Percentiles rank a stretch among this genome's conserved stretches.
Conservation (phyloP, 2,329 filamentous ascomycete genomes). For the Xylaria sp. region DNA sequence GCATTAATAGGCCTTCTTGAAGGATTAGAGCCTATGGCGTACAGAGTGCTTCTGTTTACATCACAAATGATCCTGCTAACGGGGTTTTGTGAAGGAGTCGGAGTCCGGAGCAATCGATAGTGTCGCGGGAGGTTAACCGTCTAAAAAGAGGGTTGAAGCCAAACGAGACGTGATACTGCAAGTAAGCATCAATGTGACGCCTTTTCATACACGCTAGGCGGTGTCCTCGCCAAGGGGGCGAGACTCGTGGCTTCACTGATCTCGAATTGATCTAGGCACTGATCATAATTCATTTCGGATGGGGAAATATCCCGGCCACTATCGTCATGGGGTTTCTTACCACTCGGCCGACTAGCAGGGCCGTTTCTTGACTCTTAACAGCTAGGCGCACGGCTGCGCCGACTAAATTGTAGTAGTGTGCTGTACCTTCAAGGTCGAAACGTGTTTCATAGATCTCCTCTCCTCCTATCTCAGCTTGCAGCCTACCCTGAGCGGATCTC, state of each 20-base stretch:
- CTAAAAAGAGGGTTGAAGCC: neutral
- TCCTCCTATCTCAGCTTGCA: slow-evolving; percentile 31
- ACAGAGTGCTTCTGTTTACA: neutral
- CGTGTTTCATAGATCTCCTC: slow-evolving; percentile 41
- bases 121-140: no score
- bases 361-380: neutral
- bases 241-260: neutral
- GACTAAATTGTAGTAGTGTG: neutral
- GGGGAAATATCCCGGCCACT: slow-evolving; percentile 1
- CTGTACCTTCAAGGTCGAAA: slow-evolving; percentile 36
- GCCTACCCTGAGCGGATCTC: slow-evolving; percentile 35
- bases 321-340: slow-evolving; percentile 4
- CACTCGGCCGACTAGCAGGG: neutral
- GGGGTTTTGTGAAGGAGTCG: no score
- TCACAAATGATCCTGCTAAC: neutral
- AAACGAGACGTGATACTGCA: no score
- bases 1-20: neutral
- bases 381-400: neutral
- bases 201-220: neutral
- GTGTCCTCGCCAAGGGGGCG: neutral
- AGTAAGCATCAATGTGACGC: neutral
- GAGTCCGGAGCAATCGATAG: no score
- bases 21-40: neutral
- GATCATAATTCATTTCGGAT: slow-evolving; percentile 23
- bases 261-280: slow-evolving; percentile 4